Base-by-base conservation (phyloP, 225 moss, liverwort and hornwort genomes). In the Bryum argenteum region DNA sequence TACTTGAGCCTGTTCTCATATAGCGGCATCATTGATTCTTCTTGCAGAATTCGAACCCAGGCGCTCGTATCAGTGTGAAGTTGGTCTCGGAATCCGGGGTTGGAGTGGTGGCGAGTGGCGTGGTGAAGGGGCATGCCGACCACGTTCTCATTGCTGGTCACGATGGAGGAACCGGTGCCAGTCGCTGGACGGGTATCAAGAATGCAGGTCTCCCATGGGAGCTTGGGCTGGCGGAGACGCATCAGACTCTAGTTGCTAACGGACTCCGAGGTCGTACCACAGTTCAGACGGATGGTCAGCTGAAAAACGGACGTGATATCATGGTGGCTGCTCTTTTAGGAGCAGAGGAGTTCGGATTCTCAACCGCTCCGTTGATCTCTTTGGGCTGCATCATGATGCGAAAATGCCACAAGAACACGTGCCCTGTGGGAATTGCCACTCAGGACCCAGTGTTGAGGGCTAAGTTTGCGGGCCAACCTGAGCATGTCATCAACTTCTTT, bases 301-400 rank as follows among this genome's bases (percentile, higher is more conserved):
- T 93, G 67, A 93, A 93, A 28, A 93, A 87, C 1, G 93, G 93
- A 53, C 78, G 89, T 44, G 93, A 93, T 54, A 84, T 93, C 20
- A 80, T 89, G 62, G 85, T 93, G 11, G 93, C 93, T 20, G 93
- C 93, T 7, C 84, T 93, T 3, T 74, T 93, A 10, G 93, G 93
- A 61, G 93, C 90, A 0, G 93, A 93, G 51, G 93, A 93, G 51
- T 93, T 85, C 23, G 93, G 93, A 4, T 93, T 93, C 58, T 85
- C 90, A n/a, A 93, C 93, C 0, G 93, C 90, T 18, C 90, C 93
- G 19, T 80, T 93, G 66, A 93, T 93, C 54, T 89, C 93, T 12
- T 78, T 93, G 41, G 93, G 93, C 41, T 93, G 93, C 77, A 93
- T 93, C 61, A 90, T 93, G 90, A 93, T 93, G 93, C 84, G 93